phyloP scores from a whole-genome alignment of 2,329 filamentous ascomycete species.

The Aspergillus quadricinctus region DNA sequence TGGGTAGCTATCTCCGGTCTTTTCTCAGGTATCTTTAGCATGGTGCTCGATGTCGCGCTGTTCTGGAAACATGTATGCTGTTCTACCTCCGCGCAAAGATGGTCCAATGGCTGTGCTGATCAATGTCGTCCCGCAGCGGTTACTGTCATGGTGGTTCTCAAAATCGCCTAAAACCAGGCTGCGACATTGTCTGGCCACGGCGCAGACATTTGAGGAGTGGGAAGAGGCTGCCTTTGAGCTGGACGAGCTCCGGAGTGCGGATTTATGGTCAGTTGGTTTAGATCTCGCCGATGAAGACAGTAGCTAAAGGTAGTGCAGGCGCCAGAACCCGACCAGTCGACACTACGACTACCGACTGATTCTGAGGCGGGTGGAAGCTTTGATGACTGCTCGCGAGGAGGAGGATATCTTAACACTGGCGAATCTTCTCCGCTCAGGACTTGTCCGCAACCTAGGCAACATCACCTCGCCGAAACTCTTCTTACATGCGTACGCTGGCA shows the following conservation, averaged over 20 bases:
- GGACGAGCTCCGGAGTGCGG: constrained; percentile 75
- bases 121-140: constrained; percentile 49
- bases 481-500: constrained; percentile 80
- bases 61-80: constrained; percentile 59
- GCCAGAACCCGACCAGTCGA: constrained; percentile 72
- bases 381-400: constrained; percentile 64
- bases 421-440: constrained; percentile 72
- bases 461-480: constrained; percentile 79
- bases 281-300: too few species aligned
- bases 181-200: constrained; percentile 60
- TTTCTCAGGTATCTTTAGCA: constrained; percentile 46
- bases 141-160: constrained; percentile 62
- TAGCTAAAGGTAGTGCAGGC: constrained; percentile 50
- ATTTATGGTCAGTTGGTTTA: constrained; percentile 61
- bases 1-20: constrained; percentile 24
- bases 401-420: constrained; percentile 70
- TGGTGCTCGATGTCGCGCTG: constrained; percentile 57
- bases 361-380: constrained; percentile 66
- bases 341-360: constrained; percentile 87
- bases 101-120: background rate
- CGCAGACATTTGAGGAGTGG: constrained; percentile 77
- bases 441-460: constrained; percentile 82
- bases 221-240: constrained; percentile 75
- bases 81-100: background rate
- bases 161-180: constrained; percentile 63